A percentile compares a stretch with the other conserved stretches of the same genome.
Conservation (phyloP, 2,329 filamentous ascomycete genomes). For the Leptosphaerulina australis region DNA sequence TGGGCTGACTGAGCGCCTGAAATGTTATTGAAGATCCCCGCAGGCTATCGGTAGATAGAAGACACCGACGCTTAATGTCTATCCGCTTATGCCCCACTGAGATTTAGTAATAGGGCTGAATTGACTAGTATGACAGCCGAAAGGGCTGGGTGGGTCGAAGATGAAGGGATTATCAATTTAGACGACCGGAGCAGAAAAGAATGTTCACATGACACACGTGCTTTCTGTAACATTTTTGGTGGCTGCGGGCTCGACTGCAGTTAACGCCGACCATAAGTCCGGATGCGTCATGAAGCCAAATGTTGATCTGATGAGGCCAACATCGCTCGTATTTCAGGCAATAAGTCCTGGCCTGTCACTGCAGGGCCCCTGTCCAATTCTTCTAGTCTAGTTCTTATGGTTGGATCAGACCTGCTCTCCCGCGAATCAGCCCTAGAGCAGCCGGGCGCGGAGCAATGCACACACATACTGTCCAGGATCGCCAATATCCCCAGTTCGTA, state of each 20-base stretch:
- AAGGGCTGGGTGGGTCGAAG: slow-evolving; percentile 1
- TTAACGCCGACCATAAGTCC: slow-evolving; percentile 9
- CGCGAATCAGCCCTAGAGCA: background rate
- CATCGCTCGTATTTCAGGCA: background rate
- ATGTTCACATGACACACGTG: too few relatives aligned
- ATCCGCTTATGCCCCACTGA: slow-evolving; percentile 13
- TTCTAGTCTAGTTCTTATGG: background rate
- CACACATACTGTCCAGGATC: background rate
- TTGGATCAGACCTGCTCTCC: background rate
- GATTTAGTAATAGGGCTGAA: slow-evolving; percentile 9
- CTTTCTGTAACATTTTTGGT: background rate
- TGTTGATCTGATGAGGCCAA: slow-evolving; percentile 7
- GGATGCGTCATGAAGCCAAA: slow-evolving; percentile 8
- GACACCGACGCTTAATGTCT: slow-evolving; percentile 12
- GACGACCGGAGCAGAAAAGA: background rate
- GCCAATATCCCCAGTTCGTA: background rate
- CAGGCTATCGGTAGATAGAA: slow-evolving; percentile 12
- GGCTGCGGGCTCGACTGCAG: background rate
- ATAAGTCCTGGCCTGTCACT: slow-evolving; percentile 8
- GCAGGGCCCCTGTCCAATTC: slow-evolving; percentile 1
- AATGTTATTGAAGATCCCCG: slow-evolving; percentile 7
- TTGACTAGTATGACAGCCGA: slow-evolving; percentile 2
- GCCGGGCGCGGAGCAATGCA: slow-evolving; percentile 1
- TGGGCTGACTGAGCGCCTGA: slow-evolving; percentile 4
- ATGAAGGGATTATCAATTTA: background rate